These are phyloP conservation scores for Paramecium sonneborni DNA, from an alignment of 73 alveolate species.

Conservation along the genomic window DNA sequence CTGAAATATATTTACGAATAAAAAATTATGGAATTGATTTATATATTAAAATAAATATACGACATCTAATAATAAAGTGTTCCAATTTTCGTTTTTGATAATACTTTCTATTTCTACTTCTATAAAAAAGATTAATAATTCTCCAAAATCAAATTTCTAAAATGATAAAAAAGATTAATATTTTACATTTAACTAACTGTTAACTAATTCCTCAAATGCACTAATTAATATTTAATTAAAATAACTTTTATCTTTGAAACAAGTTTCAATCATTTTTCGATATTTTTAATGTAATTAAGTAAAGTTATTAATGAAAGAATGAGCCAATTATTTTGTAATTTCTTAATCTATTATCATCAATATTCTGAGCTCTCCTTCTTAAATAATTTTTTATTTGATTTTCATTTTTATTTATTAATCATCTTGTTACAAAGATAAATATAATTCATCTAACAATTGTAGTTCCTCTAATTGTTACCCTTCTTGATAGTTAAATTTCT, in stretches of 20 bases:
- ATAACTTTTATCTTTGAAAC: neutral
- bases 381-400: neutral
- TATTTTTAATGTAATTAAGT: neutral
- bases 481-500: neutral
- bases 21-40: neutral
- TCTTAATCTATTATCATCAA: neutral
- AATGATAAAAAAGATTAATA: neutral
- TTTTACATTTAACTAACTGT: neutral
- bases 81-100: neutral
- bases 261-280: neutral
- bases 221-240: neutral
- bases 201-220: slow-evolving; percentile 24
- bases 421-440: neutral
- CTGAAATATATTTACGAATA: neutral
- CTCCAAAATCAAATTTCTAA: neutral
- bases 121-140: neutral
- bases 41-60: neutral
- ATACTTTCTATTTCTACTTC: neutral
- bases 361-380: neutral
- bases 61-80: neutral
- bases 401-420: neutral
- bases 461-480: neutral
- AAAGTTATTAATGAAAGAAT: neutral
- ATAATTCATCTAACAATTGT: neutral
- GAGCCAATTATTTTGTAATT: neutral